Evolutionary conservation across 2,329 filamentous ascomycete genomes (phyloP).

Genomic region (Alternaria triticina): DNA sequence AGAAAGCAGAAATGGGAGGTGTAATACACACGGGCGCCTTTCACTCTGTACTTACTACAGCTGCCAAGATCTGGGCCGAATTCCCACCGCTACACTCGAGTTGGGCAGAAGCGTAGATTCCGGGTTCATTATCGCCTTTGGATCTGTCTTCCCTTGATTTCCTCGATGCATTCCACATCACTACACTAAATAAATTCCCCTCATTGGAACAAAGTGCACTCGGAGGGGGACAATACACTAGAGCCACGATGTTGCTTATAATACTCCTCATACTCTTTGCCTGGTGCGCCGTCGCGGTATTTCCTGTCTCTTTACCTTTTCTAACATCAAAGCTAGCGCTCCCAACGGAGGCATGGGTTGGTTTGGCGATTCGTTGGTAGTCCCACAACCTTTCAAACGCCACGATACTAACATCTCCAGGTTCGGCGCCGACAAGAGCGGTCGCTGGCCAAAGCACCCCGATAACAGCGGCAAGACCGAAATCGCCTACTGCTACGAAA

Average conservation of each 20-base stretch:
- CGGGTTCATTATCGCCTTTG: too few relatives aligned
- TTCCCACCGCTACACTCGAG: neutral
- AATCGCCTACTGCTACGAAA: neutral
- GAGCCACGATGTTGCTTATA: neutral
- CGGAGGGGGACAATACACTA: neutral
- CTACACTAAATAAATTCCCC: neutral
- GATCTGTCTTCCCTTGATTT: neutral
- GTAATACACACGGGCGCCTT: neutral
- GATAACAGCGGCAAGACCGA: neutral
- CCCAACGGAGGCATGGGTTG: neutral
- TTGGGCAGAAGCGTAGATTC: neutral
- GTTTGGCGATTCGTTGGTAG: neutral
- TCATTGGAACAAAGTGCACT: too few relatives aligned
- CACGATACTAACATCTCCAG: neutral
- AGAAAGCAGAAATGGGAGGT: neutral
- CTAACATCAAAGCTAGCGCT: neutral
- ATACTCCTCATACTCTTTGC: neutral
- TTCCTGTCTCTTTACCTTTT: neutral
- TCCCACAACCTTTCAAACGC: neutral
- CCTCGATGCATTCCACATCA: neutral
- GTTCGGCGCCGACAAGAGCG: constrained; percentile 1
- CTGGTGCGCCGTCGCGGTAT: neutral
- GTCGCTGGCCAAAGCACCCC: neutral
- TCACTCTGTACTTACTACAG: neutral
- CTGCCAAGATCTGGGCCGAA: neutral